Percentiles rank a stretch among this genome's conserved stretches.
Evolutionary conservation across 768 basidiomycete species (phyloP).

Genomic region (Ramaria rubella): DNA sequence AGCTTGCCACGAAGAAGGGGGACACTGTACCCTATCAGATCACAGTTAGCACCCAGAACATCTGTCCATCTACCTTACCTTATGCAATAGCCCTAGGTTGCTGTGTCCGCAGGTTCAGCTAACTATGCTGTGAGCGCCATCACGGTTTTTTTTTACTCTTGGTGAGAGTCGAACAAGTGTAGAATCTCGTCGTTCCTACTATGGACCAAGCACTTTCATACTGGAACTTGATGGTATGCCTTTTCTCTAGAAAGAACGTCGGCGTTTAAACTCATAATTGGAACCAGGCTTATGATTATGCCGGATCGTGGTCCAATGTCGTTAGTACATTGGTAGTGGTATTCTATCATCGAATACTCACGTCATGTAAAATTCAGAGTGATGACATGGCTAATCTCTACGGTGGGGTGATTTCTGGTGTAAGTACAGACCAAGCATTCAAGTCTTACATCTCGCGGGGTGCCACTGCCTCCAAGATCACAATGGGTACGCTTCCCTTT

Average conservation of each 20-base stretch:
- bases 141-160: background rate
- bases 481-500: constrained; percentile 40
- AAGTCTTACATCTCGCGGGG: constrained; percentile 54
- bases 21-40: constrained; percentile 54
- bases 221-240: constrained; percentile 75
- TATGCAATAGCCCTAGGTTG: constrained; percentile 29
- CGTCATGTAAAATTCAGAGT: constrained; percentile 20
- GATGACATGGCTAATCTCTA: constrained; percentile 65
- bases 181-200: constrained; percentile 47
- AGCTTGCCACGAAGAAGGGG: constrained; percentile 51
- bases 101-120: constrained; percentile 55
- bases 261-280: background rate
- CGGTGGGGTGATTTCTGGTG: constrained; percentile 51
- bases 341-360: constrained; percentile 5
- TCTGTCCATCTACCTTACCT: background rate
- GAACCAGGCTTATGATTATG: constrained; percentile 62
- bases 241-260: background rate
- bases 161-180: constrained; percentile 9
- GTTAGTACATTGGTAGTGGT: constrained; percentile 21
- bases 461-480: constrained; percentile 58
- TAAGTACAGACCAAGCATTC: constrained; percentile 64
- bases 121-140: constrained; percentile 37
- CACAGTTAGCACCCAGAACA: constrained; percentile 29
- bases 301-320: constrained; percentile 68
- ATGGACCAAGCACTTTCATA: constrained; percentile 62